Conservation (phyloP, 768 basidiomycete genomes). For the Boletellus sp. region DNA sequence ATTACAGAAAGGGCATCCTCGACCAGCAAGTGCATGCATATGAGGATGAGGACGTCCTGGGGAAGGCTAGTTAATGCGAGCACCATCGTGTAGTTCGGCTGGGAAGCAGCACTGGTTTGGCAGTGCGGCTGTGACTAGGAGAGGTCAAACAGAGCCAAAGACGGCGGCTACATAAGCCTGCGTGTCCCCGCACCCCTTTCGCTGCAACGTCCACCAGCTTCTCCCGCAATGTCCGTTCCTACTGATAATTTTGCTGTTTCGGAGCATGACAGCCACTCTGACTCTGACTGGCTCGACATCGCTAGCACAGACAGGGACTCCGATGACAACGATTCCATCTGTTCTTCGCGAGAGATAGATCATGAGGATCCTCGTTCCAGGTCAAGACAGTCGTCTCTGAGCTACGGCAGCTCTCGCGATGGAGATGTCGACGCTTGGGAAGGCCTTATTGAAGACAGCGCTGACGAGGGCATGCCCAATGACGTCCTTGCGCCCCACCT, state of each 20-base stretch:
- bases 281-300: conserved; percentile 84
- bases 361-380: conserved; percentile 52
- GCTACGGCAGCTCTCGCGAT: conserved; percentile 63
- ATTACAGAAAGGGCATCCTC: conserved; percentile 45
- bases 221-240: conserved; percentile 30
- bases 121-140: conserved; percentile 2
- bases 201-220: conserved; percentile 20
- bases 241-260: conserved; percentile 45
- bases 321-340: conserved; percentile 67
- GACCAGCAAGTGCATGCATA: conserved; percentile 33
- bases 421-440: conserved; percentile 78
- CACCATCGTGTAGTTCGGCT: not conserved
- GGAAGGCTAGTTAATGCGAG: conserved; percentile 31
- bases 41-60: conserved; percentile 41
- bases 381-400: conserved; percentile 68
- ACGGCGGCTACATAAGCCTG: conserved; percentile 25
- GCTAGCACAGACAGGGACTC: conserved; percentile 60
- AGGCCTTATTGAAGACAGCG: conserved; percentile 63
- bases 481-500: conserved; percentile 19
- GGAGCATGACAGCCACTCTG: conserved; percentile 65
- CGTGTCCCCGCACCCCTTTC: conserved; percentile 29
- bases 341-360: conserved; percentile 54
- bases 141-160: conserved; percentile 30
- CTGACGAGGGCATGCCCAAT: conserved; percentile 42
- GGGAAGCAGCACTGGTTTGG: not conserved